Evolutionary conservation across 371 early-diverging fungal species (phyloP), one percentile per base, ranked within the genome.

Genomic region (Mucor plumbeus): DNA sequence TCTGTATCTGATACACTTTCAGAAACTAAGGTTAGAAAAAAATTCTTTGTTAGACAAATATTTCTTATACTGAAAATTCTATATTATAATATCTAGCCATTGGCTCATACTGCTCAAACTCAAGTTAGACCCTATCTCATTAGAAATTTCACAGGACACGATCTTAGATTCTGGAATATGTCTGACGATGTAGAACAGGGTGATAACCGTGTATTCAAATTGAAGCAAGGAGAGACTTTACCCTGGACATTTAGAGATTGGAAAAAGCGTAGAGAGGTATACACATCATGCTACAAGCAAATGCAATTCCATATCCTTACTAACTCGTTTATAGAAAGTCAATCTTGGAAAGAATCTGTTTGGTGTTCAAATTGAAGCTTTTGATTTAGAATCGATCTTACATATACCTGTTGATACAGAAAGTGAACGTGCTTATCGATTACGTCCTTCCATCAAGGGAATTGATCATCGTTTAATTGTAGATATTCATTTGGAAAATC

Each of bases 191-290:
- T 72, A 13, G 59, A 53, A 14, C 57, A 61, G 15, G 35, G 66
- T 0, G 81, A 86, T 34, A 80, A 84, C 0, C 50, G 81, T 15
- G 76, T 89, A 10, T 75, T 81, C 10, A 60, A 76, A 35, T 64
- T 92, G 4, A 63, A 74, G 19, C 81, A 91, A 61, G 85, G 88
- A 14, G 75, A 83, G 34, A 88, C 88, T 9, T 71, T 87, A 8
- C 84, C 90, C 5, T 95, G 93, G 94, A 86, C 87, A 0, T 95
- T 95, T 54, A 88, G 93, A 17, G 92, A 95, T 71, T 95, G 94
- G 94, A 85, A 90, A 39, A 83, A 82, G 14, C 86, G 90, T 66
- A 83, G 93, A 59, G 91, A 92, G 80, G 88, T 82, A 70, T 26
- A 26, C 26, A 26, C 26, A 26, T 26, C 26, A 26, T 26, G 26